Evolutionary conservation across 2,329 filamentous ascomycete species (phyloP), one percentile per base, ranked within the genome.

Genomic region (Penicillium sp.): DNA sequence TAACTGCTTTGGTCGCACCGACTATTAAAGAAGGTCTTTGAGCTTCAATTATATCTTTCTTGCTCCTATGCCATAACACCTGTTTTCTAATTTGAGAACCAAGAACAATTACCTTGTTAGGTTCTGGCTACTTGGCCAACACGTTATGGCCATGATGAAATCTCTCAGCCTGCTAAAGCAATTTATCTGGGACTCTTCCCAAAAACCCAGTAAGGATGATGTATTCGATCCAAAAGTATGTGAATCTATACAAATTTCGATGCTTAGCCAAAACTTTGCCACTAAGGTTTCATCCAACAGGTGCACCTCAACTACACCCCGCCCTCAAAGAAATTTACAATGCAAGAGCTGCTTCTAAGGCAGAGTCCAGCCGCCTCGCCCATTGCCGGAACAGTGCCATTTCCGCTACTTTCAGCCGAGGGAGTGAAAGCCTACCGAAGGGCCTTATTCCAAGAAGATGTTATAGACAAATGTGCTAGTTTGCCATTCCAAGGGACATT

Each of bases 401-500:
- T 61, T 26, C 45, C 59, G 11, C 26, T 61, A 3, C 18, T 61
- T 5, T 61, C 57, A 18, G 8, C 54, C 1, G 34, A 55, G 45
- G 59, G 59, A 9, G 57, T 60, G 7, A 57, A 49, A 43, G 54
- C 57, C 31, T 60, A 61, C 45, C 44, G 59, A 47, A 61, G 40
- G 16, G 59, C 59, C 0, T 11, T 60, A 20, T 61, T 60, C 10
- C 50, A 40, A 18, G 55, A 50, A n/a, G 18, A 61, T 11, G 53
- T 61, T 24, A 46, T 57, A 34, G 34, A 50, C 5, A 51, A 59
- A 18, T 61, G 59, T 18, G 53, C 59, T 24, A 61, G 51, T 18
- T 61, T 57, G 0, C 59, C 59, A 6, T 61, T 61, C 20, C 57
- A 57, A 4, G 63, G 63, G 0, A 65, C 66, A 6, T 44, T 67